Base-by-base conservation (phyloP, 148 eudicot genomes). In the Mesembryanthemum crystallinum region DNA sequence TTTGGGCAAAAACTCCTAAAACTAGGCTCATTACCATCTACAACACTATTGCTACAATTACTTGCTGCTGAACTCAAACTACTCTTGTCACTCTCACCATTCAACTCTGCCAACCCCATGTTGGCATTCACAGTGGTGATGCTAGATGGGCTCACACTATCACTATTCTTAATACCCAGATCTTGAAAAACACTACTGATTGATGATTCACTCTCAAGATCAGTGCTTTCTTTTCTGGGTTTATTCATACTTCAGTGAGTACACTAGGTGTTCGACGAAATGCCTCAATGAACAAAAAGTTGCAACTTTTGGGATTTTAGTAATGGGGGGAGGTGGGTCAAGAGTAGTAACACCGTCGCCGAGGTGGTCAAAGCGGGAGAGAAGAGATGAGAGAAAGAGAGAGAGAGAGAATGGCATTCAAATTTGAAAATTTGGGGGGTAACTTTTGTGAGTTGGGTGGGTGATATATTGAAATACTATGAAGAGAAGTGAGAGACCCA, bases 351-450 rank as follows among this genome's bases (percentile, higher is more conserved):
- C 69, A 61, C 37, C 74, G 47, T 69, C 76, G 83, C 79, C 88
- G 92, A 88, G 92, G 87, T 58, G 76, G 92, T 86, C 89, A 88
- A 86, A 88, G 82, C 65, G 76, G 61, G 82, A 67, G 83, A 78
- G 84, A 74, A 77, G 77, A 82, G 80, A 68, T 76, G 73, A 83
- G 82, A 83, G 66, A 47, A 17, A 67, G 71, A 69, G 72, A 59
- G 64, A 20, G 58, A 47, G 49, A 30, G 9, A 54, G 59, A 69
- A 59, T 21, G 47, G 81, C 75, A 65, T 87, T 83, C 82, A 84
- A 87, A 87, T 84, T 82, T 87, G 89, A 83, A 86, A n/a, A 74
- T 69, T 73, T 42, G 67, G 64, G 27, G 55, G 11, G 1, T 45
- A 45, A 45, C 7, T 2, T 45, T 45, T 45, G 14, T 45, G 49